Percentiles rank a stretch among this genome's conserved stretches.
Evolutionary conservation across 1,284 basidiomycete genomes (phyloP).

Genomic region (Pseudozyma sp.): DNA sequence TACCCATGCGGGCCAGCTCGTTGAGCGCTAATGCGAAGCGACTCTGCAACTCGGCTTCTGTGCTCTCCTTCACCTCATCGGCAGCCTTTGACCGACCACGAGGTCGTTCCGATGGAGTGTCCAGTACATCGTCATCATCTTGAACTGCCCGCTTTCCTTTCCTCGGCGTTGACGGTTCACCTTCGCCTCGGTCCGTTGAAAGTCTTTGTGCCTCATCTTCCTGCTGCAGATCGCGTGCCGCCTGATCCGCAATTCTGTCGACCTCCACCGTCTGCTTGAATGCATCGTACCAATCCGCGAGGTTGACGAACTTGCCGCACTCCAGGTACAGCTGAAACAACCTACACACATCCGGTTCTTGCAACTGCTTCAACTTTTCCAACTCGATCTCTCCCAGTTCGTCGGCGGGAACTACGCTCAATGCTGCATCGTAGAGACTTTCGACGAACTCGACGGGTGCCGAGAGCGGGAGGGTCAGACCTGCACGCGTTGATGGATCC

Average conservation of each 20-base stretch:
- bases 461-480: slow-evolving; percentile 25
- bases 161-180: slow-evolving; percentile 13
- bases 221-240: slow-evolving; percentile 2
- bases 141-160: slow-evolving; percentile 12
- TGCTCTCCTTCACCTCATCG: background rate
- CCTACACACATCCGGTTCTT: slow-evolving; percentile 57
- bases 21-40: slow-evolving; percentile 63
- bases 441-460: slow-evolving; percentile 39
- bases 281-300: slow-evolving; percentile 65
- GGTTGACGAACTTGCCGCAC: slow-evolving; percentile 61
- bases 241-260: slow-evolving; percentile 10
- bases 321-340: slow-evolving; percentile 59
- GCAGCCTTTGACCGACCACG: background rate
- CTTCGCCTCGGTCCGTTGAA: background rate
- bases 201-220: slow-evolving; percentile 1
- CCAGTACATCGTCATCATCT: slow-evolving; percentile 19
- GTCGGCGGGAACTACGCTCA: slow-evolving; percentile 32
- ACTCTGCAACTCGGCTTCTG: slow-evolving; percentile 40
- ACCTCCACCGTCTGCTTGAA: slow-evolving; percentile 54
- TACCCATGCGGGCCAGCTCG: slow-evolving; percentile 61
- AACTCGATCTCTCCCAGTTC: slow-evolving; percentile 27
- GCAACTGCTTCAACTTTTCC: slow-evolving; percentile 1
- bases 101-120: slow-evolving; percentile 17
- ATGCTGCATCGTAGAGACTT: slow-evolving; percentile 39
- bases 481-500: slow-evolving; percentile 33